phyloP scores from a whole-genome alignment of 2,329 filamentous ascomycete genomes.

The Herpotrichia juniperi region DNA sequence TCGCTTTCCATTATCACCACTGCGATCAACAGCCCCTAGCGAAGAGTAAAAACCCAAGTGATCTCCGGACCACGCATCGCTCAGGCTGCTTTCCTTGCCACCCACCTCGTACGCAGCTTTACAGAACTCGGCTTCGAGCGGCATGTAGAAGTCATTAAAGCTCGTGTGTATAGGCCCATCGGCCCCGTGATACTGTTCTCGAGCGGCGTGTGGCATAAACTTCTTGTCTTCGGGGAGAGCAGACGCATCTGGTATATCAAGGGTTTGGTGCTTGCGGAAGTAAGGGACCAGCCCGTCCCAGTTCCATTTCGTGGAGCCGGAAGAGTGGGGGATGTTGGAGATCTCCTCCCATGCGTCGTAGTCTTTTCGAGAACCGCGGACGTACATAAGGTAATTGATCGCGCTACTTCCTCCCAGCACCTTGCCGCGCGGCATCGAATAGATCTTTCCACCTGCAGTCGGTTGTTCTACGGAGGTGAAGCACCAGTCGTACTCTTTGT shows the following conservation, averaged over 20 bases:
- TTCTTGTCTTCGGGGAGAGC: slow-evolving; percentile 25
- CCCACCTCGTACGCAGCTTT: slow-evolving; percentile 16
- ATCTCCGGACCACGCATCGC: slow-evolving; percentile 44
- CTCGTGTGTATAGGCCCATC: slow-evolving; percentile 44
- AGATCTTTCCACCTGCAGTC: slow-evolving; percentile 28
- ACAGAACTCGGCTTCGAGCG: slow-evolving; percentile 22
- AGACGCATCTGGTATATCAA: slow-evolving; percentile 36
- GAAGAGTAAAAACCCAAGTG: slow-evolving; percentile 44
- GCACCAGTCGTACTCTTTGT: slow-evolving; percentile 42
- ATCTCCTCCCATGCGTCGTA: slow-evolving; percentile 61
- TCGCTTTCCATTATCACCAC: slow-evolving; percentile 38
- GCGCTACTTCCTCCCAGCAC: slow-evolving; percentile 35
- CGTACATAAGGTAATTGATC: slow-evolving; percentile 30
- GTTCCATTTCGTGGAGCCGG: slow-evolving; percentile 62
- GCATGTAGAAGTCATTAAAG: slow-evolving; percentile 35
- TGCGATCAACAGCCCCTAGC: slow-evolving; percentile 30
- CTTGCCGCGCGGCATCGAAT: slow-evolving; percentile 16
- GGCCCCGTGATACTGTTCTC: slow-evolving; percentile 49
- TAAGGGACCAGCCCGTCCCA: slow-evolving; percentile 55
- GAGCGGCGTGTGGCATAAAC: slow-evolving; percentile 21
- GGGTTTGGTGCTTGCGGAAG: slow-evolving; percentile 45
- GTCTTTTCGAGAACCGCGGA: slow-evolving; percentile 22
- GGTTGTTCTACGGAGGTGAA: slow-evolving; percentile 29
- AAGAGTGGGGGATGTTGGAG: no score
- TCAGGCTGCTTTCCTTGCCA: slow-evolving; percentile 25